Base-by-base conservation (phyloP, 108 stramenopile species). In the Fistulifera pelliculosa region DNA sequence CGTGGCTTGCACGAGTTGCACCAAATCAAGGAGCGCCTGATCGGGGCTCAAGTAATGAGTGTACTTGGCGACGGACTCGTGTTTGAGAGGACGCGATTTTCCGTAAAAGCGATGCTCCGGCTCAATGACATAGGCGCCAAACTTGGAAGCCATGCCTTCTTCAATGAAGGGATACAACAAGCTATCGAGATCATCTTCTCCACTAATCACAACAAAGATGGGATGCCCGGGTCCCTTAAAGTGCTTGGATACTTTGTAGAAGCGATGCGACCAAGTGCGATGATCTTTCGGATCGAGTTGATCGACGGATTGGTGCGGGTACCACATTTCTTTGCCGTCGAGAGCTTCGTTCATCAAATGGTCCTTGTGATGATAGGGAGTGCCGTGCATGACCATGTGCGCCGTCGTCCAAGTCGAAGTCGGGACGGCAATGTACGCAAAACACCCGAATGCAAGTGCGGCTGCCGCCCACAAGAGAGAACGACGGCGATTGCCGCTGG, bases 191-290 rank as follows among this genome's bases (percentile, higher is more conserved):
- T 69, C 57, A 10, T 72, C 81, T 72, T 90, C 84, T 16, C 88
- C 88, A 28, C 88, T 83, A 43, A 90, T 67, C 39, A 90, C 66
- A 28, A 85, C 48, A 38, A 85, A 70, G 17, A 90, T 75, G 13
- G 88, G 88, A 70, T 58, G 59, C 13, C 88, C 88, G 12, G 84
- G 83, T 7, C 88, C 84, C 24, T 68, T 35, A 43, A 70, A 90
- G 68, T 79, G 58, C 21, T 66, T 51, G 0, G 47, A 31, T 4
- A 25, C 52, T 41, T 56, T 62, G 57, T 84, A 90, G 56, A 83
- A 90, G 7, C 82, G 75, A 45, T 90, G 78, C 4, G 66, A 59
- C 71, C 71, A 83, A 21, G 44, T 45, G 44, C 44, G 44, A 17
- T 45, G 16, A 21, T 45, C 44, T 6, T 45, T 17, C 7, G 16